Evolutionary conservation across 169 alveolate species (phyloP).

Genomic region (Plasmodium malariae): DNA sequence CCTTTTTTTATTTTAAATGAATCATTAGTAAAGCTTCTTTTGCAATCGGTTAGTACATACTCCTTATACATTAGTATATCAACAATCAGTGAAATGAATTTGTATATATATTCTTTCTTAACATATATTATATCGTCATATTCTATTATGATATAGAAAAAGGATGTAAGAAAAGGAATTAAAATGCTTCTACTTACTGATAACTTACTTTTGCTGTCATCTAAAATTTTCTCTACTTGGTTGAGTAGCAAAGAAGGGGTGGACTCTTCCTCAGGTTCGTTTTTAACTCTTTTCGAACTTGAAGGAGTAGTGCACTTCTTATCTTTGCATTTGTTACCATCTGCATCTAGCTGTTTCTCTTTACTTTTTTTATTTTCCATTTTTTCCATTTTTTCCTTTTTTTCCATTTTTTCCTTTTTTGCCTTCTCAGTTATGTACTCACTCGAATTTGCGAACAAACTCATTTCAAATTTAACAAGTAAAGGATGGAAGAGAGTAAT

Average conservation of each 20-base stretch:
- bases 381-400: neutral
- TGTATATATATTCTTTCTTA: constrained; percentile 27
- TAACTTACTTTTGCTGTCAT: constrained; percentile 17
- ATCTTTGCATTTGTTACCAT: neutral
- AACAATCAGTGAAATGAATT: constrained; percentile 25
- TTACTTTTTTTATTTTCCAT: neutral
- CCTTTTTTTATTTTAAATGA: constrained; percentile 38
- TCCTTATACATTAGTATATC: constrained; percentile 67
- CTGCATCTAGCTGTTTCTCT: neutral
- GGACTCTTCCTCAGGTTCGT: too few species aligned
- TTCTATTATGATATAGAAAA: constrained; percentile 53
- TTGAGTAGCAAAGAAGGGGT: constrained; percentile 4
- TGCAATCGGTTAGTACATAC: constrained; percentile 12
- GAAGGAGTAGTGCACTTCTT: neutral
- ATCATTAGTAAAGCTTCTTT: constrained; percentile 40
- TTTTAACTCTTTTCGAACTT: neutral
- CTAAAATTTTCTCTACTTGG: constrained; percentile 21
- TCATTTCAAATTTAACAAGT: constrained; percentile 26
- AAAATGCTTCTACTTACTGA: constrained; percentile 33
- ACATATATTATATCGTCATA: constrained; percentile 14
- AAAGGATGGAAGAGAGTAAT: constrained; percentile 37
- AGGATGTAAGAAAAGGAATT: constrained; percentile 51
- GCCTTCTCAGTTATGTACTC: neutral
- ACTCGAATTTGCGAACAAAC: neutral
- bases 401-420: neutral